Evolutionary conservation across 2,329 filamentous ascomycete species (phyloP).

Genomic region (Penicillium concentricum): DNA sequence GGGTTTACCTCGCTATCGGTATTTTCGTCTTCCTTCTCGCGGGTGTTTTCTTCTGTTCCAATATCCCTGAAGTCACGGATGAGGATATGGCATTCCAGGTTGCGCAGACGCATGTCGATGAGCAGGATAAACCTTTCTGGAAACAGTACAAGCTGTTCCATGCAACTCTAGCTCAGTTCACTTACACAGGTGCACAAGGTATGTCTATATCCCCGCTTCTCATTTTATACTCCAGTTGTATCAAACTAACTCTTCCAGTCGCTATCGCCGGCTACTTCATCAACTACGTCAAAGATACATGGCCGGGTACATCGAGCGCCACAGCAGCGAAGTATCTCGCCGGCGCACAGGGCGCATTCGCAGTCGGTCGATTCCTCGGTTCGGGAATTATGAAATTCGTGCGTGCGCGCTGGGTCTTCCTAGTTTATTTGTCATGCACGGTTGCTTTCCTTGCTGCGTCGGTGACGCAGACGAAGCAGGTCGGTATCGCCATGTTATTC

Average conservation of each 20-base stretch:
- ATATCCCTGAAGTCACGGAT: conserved; percentile 71
- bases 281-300: conserved; percentile 67
- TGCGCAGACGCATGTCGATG: conserved; percentile 54
- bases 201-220: not conserved
- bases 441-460: conserved; percentile 59
- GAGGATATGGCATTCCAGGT: conserved; percentile 67
- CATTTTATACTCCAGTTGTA: not conserved
- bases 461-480: conserved; percentile 50
- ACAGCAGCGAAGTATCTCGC: conserved; percentile 68
- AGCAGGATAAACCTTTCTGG: conserved; percentile 59
- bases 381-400: conserved; percentile 64
- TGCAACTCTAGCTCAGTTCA: conserved; percentile 73
- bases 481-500: conserved; percentile 58
- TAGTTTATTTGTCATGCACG: conserved; percentile 64
- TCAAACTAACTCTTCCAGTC: conserved; percentile 30
- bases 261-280: conserved; percentile 63
- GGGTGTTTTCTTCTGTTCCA: conserved; percentile 63
- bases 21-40: conserved; percentile 68
- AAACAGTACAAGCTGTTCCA: conserved; percentile 77
- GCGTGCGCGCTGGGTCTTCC: conserved; percentile 67
- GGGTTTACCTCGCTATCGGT: conserved; percentile 78
- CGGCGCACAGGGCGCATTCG: conserved; percentile 71
- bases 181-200: conserved; percentile 75
- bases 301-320: conserved; percentile 53
- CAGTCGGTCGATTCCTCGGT: conserved; percentile 69